Evolutionary conservation across 2,329 filamentous ascomycete species (phyloP).

Genomic region (Fusarium tanahbumbuense): DNA sequence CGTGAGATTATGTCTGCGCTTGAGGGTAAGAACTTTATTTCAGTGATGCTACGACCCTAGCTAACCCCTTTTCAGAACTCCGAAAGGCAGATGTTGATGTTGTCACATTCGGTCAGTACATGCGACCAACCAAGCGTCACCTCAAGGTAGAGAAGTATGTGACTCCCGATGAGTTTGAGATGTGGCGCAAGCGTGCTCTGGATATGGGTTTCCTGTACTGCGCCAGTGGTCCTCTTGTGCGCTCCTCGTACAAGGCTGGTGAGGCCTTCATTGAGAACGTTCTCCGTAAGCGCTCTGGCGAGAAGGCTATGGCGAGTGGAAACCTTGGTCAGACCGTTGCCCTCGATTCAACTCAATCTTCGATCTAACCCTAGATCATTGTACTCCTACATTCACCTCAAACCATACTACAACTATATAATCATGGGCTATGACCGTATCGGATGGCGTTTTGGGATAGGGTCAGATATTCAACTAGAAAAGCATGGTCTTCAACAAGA

Average conservation of each 20-base stretch:
- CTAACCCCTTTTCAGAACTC: conserved; percentile 67
- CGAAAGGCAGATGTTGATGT: conserved; percentile 87
- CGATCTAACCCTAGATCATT: conserved; percentile 29
- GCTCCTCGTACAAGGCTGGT: conserved; percentile 97
- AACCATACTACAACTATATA: conserved; percentile 38
- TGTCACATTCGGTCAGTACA: conserved; percentile 99
- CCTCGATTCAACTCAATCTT: conserved; percentile 49
- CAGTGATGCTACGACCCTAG: not conserved
- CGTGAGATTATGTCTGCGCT: conserved; percentile 84
- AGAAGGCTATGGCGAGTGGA: conserved; percentile 52
- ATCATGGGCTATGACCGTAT: conserved; percentile 44
- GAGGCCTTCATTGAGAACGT: conserved; percentile 99
- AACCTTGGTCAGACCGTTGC: conserved; percentile 56
- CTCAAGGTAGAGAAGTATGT: conserved; percentile 98
- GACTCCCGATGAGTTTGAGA: conserved; percentile 89
- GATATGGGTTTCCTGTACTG: conserved; percentile 98
- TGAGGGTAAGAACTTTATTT: conserved; percentile 61
- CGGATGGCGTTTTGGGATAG: conserved; percentile 44
- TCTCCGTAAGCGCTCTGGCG: conserved; percentile 78
- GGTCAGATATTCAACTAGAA: conserved; percentile 46
- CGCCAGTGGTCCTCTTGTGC: conserved; percentile 90
- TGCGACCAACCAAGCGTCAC: conserved; percentile 97
- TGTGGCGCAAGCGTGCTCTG: conserved; percentile 89
- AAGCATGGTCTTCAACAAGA: conserved; percentile 48
- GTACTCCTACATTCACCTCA: conserved; percentile 17